Evolutionary conservation across 2,329 filamentous ascomycete species (phyloP).

Genomic region (Pochonia chlamydosporia): DNA sequence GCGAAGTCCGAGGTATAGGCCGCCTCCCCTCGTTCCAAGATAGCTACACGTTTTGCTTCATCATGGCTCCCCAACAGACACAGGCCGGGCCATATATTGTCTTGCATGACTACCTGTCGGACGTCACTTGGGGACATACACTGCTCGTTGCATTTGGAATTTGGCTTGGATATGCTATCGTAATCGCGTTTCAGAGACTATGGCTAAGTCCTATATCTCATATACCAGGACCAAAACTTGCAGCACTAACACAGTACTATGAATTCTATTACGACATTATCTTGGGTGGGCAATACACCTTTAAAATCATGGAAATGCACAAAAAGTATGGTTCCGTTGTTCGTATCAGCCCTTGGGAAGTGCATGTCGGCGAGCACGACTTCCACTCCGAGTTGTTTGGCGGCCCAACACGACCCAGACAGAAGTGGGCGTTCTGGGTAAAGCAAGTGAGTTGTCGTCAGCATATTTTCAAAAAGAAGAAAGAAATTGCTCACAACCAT

Average conservation of each 20-base stretch:
- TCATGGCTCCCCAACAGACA: too few relatives aligned
- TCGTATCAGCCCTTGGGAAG: conserved; percentile 34
- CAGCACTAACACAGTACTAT: conserved; percentile 32
- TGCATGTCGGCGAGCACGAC: conserved; percentile 30
- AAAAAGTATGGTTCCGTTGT: conserved; percentile 34
- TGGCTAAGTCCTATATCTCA: conserved; percentile 32
- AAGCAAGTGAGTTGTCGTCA: conserved; percentile 23
- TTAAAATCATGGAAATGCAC: conserved; percentile 35
- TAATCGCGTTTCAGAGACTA: conserved; percentile 24
- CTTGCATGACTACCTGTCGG: conserved; percentile 15
- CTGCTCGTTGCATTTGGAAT: conserved; percentile 16
- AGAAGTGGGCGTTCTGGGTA: conserved; percentile 29
- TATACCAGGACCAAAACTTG: conserved; percentile 33
- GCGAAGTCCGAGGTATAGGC: too few relatives aligned
- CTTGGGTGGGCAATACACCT: conserved; percentile 34
- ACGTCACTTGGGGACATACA: conserved; percentile 19
- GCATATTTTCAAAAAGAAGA: neutral
- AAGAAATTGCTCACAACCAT: neutral
- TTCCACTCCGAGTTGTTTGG: conserved; percentile 35
- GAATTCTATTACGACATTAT: conserved; percentile 39
- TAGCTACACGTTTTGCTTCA: too few relatives aligned
- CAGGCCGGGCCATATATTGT: conserved; percentile 7
- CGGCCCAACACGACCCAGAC: conserved; percentile 20
- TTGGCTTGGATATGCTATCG: conserved; percentile 23
- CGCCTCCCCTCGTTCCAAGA: too few relatives aligned